Conservation (phyloP, 1,284 basidiomycete genomes). For the Coniferiporia weirii region DNA sequence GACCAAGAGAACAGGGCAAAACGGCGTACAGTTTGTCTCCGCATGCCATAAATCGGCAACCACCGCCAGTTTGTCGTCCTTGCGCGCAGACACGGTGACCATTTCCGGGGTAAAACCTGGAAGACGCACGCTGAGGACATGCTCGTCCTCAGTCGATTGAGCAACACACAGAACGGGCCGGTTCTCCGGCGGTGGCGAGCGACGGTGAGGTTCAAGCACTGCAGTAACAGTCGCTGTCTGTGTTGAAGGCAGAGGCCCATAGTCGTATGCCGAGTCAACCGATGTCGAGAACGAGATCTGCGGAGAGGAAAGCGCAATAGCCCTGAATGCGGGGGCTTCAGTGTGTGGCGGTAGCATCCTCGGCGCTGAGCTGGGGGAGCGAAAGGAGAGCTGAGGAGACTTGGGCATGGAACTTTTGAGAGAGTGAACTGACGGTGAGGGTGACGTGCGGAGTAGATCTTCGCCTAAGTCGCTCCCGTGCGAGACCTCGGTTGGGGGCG, state of each 20-base stretch:
- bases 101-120: constrained; percentile 19
- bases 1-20: neutral
- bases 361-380: constrained; percentile 2
- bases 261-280: neutral
- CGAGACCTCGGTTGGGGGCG: neutral
- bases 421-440: neutral
- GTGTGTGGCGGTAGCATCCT: constrained; percentile 8
- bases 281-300: constrained; percentile 9
- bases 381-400: constrained; percentile 7
- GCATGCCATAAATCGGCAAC: constrained; percentile 28
- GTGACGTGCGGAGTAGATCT: neutral
- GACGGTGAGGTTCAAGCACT: constrained; percentile 14
- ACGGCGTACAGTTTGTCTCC: constrained; percentile 26
- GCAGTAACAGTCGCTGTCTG: constrained; percentile 10
- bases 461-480: neutral
- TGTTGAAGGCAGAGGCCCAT: neutral
- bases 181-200: constrained; percentile 15
- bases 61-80: constrained; percentile 25
- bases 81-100: constrained; percentile 21
- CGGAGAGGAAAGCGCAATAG: neutral
- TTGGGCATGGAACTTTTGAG: constrained; percentile 5
- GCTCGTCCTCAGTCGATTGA: constrained; percentile 10
- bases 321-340: neutral
- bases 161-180: constrained; percentile 5
- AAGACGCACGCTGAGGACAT: constrained; percentile 13